Percentiles rank a stretch among this genome's conserved stretches.
phyloP scores from a whole-genome alignment of 179 eudicot genomes.

The Beta corolliflora region DNA sequence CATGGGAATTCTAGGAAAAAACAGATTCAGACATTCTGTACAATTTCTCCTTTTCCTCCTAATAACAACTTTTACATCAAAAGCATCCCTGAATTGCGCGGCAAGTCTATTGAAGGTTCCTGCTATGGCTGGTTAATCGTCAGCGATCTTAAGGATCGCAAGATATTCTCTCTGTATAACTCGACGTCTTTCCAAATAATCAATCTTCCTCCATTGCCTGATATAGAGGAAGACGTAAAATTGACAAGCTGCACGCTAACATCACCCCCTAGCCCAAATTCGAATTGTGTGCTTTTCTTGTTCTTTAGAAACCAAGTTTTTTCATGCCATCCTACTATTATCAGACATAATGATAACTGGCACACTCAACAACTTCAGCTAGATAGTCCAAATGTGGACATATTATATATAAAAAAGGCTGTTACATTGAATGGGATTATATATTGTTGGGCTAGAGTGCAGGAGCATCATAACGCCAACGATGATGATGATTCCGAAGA shows the following conservation, averaged over 20 bases:
- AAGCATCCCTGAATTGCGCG: neutral
- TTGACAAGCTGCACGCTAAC: too few species aligned
- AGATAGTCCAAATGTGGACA: neutral
- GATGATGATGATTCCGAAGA: too few species aligned
- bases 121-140: slow-evolving; percentile 8
- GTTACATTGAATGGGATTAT: neutral
- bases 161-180: slow-evolving; percentile 1
- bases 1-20: neutral
- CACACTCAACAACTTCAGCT: neutral
- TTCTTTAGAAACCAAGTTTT: neutral
- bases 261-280: neutral
- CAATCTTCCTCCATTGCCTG: neutral
- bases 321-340: neutral
- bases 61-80: neutral
- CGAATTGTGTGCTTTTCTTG: slow-evolving; percentile 1
- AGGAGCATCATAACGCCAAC: neutral
- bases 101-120: neutral
- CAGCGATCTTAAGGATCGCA: neutral
- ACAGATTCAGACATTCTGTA: neutral
- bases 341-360: neutral
- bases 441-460: neutral
- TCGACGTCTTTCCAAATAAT: neutral
- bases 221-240: too few species aligned
- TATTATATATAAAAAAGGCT: neutral
- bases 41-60: neutral